phyloP scores from a whole-genome alignment of 2,329 filamentous ascomycete species.

The Alternaria dauci region DNA sequence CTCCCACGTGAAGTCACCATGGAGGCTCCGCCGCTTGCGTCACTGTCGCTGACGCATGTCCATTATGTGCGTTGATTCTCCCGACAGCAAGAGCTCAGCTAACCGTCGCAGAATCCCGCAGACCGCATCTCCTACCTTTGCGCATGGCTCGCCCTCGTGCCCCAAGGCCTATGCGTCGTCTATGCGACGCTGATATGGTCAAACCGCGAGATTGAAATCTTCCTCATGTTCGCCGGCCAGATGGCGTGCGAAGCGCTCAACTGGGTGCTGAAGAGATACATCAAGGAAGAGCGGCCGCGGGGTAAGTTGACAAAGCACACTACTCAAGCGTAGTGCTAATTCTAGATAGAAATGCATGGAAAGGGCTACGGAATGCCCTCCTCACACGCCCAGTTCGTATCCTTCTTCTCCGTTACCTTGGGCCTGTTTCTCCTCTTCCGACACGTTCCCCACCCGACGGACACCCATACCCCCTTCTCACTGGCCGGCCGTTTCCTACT shows the following conservation, averaged over 20 bases:
- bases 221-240: slow-evolving; percentile 90
- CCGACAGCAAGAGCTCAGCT: slow-evolving; percentile 21
- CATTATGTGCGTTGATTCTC: slow-evolving; percentile 76
- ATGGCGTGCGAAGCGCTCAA: slow-evolving; percentile 91
- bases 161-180: slow-evolving; percentile 87
- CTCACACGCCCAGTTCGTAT: slow-evolving; percentile 93
- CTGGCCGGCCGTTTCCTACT: slow-evolving; percentile 67
- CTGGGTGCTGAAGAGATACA: slow-evolving; percentile 85
- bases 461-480: slow-evolving; percentile 65
- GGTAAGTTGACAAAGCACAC: slow-evolving; percentile 60
- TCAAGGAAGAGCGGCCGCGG: slow-evolving; percentile 88
- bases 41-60: slow-evolving; percentile 92
- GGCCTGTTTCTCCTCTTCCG: slow-evolving; percentile 84
- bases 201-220: slow-evolving; percentile 87
- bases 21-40: slow-evolving; percentile 73
- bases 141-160: slow-evolving; percentile 92
- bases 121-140: slow-evolving; percentile 86
- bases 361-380: slow-evolving; percentile 98
- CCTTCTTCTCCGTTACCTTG: slow-evolving; percentile 88
- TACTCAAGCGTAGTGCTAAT: slow-evolving; percentile 6
- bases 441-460: slow-evolving; percentile 63
- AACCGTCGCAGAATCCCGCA: slow-evolving; percentile 74
- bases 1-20: slow-evolving; percentile 40
- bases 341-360: slow-evolving; percentile 70
- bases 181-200: slow-evolving; percentile 92